Percentiles rank a stretch among this genome's conserved stretches.
phyloP scores from a whole-genome alignment of 129 eudicot genomes.

The Escallonia herrerae region DNA sequence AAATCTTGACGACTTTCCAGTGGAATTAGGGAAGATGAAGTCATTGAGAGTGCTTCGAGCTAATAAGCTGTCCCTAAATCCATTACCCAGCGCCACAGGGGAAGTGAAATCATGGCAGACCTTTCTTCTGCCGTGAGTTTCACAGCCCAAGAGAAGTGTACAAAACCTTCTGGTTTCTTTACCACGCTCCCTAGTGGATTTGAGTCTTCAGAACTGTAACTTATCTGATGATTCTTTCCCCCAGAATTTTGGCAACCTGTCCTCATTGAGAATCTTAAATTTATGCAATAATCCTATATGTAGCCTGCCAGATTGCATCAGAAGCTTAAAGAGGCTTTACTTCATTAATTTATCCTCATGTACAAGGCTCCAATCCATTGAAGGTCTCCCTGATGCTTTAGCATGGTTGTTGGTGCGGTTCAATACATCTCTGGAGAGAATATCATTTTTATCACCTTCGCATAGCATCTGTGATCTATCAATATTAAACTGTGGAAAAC shows the following conservation, averaged over 20 bases:
- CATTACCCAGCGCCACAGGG: background rate
- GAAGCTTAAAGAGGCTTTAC: background rate
- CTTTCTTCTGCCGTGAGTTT: background rate
- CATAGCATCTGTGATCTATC: background rate
- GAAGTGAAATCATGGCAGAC: background rate
- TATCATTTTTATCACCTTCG: too few species aligned
- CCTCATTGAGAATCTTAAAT: background rate
- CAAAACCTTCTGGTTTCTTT: background rate
- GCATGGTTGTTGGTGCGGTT: background rate
- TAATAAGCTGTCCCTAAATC: background rate
- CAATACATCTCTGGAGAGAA: too few species aligned
- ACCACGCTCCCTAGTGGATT: conserved; percentile 7
- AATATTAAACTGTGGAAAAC: background rate
- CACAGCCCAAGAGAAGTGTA: background rate
- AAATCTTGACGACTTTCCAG: background rate
- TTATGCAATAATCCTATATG: background rate
- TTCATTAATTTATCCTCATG: background rate
- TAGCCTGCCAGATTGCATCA: conserved; percentile 3
- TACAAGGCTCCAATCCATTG: background rate
- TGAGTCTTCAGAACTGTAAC: conserved; percentile 7
- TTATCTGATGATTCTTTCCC: conserved; percentile 8
- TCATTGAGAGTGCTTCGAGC: background rate
- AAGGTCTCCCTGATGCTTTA: background rate
- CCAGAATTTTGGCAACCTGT: conserved; percentile 4
- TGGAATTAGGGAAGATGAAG: background rate